These are phyloP conservation scores for Termitomyces sp. DNA, from an alignment of 768 basidiomycete genomes.

Conservation along the genomic window DNA sequence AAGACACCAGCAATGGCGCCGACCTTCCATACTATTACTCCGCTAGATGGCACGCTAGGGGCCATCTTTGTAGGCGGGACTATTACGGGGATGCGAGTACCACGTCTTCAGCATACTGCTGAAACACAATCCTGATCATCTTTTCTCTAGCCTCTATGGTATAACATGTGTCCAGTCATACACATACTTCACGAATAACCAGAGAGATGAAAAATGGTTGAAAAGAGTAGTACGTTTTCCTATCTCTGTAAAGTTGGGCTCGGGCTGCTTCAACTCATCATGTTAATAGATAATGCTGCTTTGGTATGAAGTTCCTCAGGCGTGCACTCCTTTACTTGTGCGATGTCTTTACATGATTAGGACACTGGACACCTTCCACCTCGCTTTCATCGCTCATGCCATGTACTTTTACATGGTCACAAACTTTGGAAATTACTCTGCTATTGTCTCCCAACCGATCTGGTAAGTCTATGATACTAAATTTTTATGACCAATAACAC, in stretches of 20 bases:
- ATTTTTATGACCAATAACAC: neutral
- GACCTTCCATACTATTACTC: too few species aligned
- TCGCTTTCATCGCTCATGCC: neutral
- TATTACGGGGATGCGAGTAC: too few species aligned
- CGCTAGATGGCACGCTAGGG: too few species aligned
- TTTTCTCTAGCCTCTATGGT: neutral
- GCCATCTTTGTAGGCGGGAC: too few species aligned
- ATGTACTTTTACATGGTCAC: slow-evolving; percentile 1
- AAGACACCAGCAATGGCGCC: too few species aligned
- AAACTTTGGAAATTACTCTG: neutral
- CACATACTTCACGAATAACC: neutral
- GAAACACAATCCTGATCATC: neutral
- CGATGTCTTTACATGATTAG: neutral
- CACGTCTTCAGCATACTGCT: too few species aligned
- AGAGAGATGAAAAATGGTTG: neutral
- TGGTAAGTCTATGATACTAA: neutral
- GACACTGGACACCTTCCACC: neutral
- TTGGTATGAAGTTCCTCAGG: neutral
- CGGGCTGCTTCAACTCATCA: neutral
- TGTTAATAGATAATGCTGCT: neutral
- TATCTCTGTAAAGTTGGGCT: too few species aligned
- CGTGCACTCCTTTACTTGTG: too few species aligned
- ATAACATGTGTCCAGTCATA: slow-evolving; percentile 3
- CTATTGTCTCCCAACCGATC: neutral
- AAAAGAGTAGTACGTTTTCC: slow-evolving; percentile 1